Conservation (phyloP, 2,329 filamentous ascomycete species). For the Calonectria multiphialidica region DNA sequence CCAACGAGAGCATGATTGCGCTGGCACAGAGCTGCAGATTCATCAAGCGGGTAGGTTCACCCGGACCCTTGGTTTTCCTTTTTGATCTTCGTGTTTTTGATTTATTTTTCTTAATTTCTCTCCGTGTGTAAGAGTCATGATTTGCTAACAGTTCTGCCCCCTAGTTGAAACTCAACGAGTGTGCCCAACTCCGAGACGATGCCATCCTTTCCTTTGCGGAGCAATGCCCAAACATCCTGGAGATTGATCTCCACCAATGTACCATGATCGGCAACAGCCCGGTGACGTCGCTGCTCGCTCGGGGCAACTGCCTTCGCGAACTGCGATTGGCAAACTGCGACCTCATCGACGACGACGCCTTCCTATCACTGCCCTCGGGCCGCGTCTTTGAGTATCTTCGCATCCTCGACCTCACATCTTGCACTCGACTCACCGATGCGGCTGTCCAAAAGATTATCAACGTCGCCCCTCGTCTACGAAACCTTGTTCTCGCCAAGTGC, state of each 20-base stretch:
- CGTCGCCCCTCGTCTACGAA: slow-evolving; percentile 87
- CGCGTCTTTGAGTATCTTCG: slow-evolving; percentile 87
- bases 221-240: slow-evolving; percentile 91
- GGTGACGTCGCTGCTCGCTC: slow-evolving; percentile 82
- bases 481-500: slow-evolving; percentile 95
- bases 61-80: neutral
- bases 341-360: slow-evolving; percentile 88
- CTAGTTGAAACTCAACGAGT: slow-evolving; percentile 94
- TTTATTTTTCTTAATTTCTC: neutral
- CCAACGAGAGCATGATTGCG: slow-evolving; percentile 85
- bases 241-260: slow-evolving; percentile 95
- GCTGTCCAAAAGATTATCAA: slow-evolving; percentile 90
- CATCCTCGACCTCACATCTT: slow-evolving; percentile 94
- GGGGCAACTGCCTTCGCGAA: slow-evolving; percentile 88
- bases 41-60: slow-evolving; percentile 80
- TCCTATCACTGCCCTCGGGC: slow-evolving; percentile 79
- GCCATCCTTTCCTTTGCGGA: slow-evolving; percentile 88
- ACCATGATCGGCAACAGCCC: slow-evolving; percentile 84
- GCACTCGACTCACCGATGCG: slow-evolving; percentile 84
- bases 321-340: slow-evolving; percentile 88
- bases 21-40: slow-evolving; percentile 87
- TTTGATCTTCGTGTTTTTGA: too few species aligned
- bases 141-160: slow-evolving; percentile 45
- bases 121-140: neutral
- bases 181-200: slow-evolving; percentile 83